Evolutionary conservation across 352 stramenopile genomes (phyloP), one percentile per base, ranked within the genome.

Genomic region (Pythium periplocum): DNA sequence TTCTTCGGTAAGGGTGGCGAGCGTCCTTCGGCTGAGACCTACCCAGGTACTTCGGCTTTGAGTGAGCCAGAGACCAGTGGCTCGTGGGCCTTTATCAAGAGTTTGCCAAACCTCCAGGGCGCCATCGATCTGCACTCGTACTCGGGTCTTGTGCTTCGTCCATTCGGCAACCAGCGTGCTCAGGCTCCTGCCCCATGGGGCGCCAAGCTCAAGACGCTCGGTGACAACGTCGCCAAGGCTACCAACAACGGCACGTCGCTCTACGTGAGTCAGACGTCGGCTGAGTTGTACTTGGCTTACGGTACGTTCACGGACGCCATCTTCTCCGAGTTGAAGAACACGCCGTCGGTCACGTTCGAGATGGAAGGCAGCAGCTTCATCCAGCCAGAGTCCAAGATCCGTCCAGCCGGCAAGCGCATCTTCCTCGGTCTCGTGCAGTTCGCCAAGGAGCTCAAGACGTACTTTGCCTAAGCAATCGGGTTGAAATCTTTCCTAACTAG

Each of bases 231-330:
- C 1, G 53, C 56, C 42, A 55, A 62, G 31, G 55, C 62, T 6
- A 69, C 62, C 7, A 60, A 59, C 41, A 52, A 39, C 4, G 57
- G 45, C 31, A 50, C 37, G 34, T 48, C 32, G 0, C 38, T 32
- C 6, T 74, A 74, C 55, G 49, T 36, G 35, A 62, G 57, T 48
- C 48, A 66, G 52, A 66, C 57, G 1, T 53, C 53, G 6, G 56
- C 51, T 6, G 45, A 63, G 48, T 54, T 74, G 6, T 74, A 74
- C 55, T 36, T 68, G 51, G 59, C 51, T 45, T 74, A 74, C 50
- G 66, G 66, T 6, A 66, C 62, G 11, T 74, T 74, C 59, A 61
- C 50, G 33, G 66, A 74, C 38, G 59, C 48, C 31, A 45, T 74
- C 40, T 74, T 53, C 46, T 60, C 52, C 17, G 52, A 61, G 4